phyloP scores from a whole-genome alignment of 2,329 filamentous ascomycete genomes.

The Pseudomassariella vexata region DNA sequence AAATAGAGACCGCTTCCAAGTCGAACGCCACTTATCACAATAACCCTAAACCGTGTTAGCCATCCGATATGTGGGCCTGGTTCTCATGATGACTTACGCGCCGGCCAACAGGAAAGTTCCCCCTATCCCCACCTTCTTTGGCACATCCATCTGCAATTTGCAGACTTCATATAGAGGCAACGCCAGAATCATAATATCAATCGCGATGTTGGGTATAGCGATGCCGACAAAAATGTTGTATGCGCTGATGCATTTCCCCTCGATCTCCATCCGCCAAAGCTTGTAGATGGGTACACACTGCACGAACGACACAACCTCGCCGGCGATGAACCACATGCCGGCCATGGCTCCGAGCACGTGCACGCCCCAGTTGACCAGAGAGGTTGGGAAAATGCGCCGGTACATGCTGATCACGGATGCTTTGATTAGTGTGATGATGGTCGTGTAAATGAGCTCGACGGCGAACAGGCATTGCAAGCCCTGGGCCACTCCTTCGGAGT shows the following conservation, averaged over 20 bases:
- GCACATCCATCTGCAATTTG: not conserved
- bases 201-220: constrained; percentile 4
- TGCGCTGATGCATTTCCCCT: no score
- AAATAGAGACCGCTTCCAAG: constrained; percentile 2
- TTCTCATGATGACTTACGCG: not conserved
- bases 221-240: constrained; percentile 3
- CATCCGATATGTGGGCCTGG: not conserved
- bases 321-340: constrained; percentile 1
- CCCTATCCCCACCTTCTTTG: constrained; percentile 1
- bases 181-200: constrained; percentile 1
- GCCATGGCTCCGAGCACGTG: not conserved
- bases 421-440: constrained; percentile 3
- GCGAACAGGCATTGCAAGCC: not conserved
- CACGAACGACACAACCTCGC: constrained; percentile 1
- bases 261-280: constrained; percentile 2
- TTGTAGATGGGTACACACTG: constrained; percentile 1
- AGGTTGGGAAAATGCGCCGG: constrained; percentile 2
- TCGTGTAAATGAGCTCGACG: constrained; percentile 2
- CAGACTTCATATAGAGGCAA: constrained; percentile 3
- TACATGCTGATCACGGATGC: constrained; percentile 3
- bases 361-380: constrained; percentile 1
- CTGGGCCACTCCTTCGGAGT: no score
- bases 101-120: constrained; percentile 1
- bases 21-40: constrained; percentile 2
- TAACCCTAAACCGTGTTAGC: not conserved